Percentiles rank a stretch among this genome's conserved stretches.
phyloP scores from a whole-genome alignment of 352 stramenopile genomes.

The Pythium guiyangense region DNA sequence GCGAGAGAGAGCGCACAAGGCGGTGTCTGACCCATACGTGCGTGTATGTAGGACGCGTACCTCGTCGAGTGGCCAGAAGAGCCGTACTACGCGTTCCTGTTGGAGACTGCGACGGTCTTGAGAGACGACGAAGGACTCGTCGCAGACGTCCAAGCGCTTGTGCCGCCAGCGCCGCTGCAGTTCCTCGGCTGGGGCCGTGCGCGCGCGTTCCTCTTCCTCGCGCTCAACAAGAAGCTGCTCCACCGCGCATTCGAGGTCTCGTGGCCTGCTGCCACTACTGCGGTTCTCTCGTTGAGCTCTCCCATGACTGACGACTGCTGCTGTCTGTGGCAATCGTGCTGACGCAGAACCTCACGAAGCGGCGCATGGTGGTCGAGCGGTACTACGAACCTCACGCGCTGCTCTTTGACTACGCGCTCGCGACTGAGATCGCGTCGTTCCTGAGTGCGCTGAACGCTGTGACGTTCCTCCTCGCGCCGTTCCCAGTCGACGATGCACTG shows the following conservation, averaged over 20 bases:
- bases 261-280: not conserved
- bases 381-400: constrained; percentile 59
- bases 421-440: constrained; percentile 45
- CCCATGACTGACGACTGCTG: not conserved
- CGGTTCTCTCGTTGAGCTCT: not conserved
- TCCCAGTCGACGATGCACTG: constrained; percentile 14
- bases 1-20: not conserved
- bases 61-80: constrained; percentile 57
- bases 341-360: constrained; percentile 60
- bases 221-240: constrained; percentile 74
- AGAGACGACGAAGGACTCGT: constrained; percentile 71
- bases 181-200: constrained; percentile 66
- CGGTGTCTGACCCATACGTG: not conserved
- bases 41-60: constrained; percentile 28
- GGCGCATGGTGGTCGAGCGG: constrained; percentile 46
- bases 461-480: constrained; percentile 43
- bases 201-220: constrained; percentile 54
- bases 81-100: constrained; percentile 65
- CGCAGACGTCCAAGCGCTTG: constrained; percentile 33
- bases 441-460: constrained; percentile 71
- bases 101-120: constrained; percentile 54
- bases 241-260: constrained; percentile 58
- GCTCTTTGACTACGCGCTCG: constrained; percentile 61
- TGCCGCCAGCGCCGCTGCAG: constrained; percentile 27
- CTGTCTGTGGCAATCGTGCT: constrained; percentile 1